Conservation (phyloP, 805 yeast species). For the Sugiyamaella chiloensis region DNA sequence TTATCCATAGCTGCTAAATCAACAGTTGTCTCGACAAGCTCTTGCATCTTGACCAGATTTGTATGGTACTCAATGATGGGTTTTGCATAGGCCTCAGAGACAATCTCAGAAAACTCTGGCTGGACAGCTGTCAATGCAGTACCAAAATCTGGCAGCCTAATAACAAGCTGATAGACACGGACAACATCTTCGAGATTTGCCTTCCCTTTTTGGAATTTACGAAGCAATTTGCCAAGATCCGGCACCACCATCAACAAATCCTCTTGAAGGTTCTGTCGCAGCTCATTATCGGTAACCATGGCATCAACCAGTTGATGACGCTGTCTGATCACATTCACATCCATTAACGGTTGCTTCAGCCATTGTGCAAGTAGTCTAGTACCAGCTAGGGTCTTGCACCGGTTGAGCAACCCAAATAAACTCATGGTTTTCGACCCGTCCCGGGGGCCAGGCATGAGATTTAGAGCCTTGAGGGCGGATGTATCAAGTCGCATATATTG, state of each 20-base stretch:
- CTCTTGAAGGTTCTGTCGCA: conserved; percentile 61
- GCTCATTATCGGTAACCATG: conserved; percentile 65
- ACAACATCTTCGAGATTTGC: conserved; percentile 86
- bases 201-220: conserved; percentile 53
- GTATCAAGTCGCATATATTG: conserved; percentile 88
- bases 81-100: conserved; percentile 52
- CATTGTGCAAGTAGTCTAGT: conserved; percentile 83
- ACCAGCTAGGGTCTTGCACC: conserved; percentile 89
- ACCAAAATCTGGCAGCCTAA: conserved; percentile 65
- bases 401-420: conserved; percentile 77
- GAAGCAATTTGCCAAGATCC: conserved; percentile 71
- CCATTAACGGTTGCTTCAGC: conserved; percentile 92
- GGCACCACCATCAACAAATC: conserved; percentile 73
- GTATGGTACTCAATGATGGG: conserved; percentile 50
- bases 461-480: conserved; percentile 83
- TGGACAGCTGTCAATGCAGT: conserved; percentile 47
- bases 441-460: conserved; percentile 65
- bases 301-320: conserved; percentile 76
- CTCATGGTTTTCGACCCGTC: conserved; percentile 54
- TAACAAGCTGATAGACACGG: conserved; percentile 75
- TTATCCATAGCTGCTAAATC: conserved; percentile 79
- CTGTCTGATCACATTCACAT: conserved; percentile 51
- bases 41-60: conserved; percentile 66
- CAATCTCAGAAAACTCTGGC: conserved; percentile 29
- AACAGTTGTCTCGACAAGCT: conserved; percentile 86